Percentiles rank a stretch among this genome's conserved stretches.
Evolutionary conservation across 1,139 yeast genomes (phyloP).

Genomic region (Geotrichum cucujoidarum): DNA sequence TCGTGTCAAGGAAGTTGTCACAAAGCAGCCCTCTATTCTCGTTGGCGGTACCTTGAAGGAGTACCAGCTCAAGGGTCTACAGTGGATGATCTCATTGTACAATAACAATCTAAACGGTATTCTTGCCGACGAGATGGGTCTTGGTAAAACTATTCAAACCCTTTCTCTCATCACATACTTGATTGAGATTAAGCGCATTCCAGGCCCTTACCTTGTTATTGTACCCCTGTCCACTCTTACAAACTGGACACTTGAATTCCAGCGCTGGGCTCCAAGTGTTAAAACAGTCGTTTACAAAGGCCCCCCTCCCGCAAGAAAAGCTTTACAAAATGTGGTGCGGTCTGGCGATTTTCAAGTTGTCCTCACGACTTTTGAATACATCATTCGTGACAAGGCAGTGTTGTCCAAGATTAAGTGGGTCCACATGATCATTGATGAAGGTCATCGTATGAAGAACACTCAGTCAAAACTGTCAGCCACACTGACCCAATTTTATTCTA

Average conservation of each 20-base stretch:
- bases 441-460: constrained; percentile 96
- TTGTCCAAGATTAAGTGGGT: constrained; percentile 78
- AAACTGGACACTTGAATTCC: constrained; percentile 95
- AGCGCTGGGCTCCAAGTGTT: constrained; percentile 76
- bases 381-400: constrained; percentile 83
- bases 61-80: constrained; percentile 87
- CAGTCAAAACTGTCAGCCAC: constrained; percentile 83
- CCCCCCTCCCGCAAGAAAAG: constrained; percentile 80
- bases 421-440: constrained; percentile 98
- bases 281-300: constrained; percentile 43
- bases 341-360: constrained; percentile 81
- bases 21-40: constrained; percentile 74
- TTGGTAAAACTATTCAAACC: constrained; percentile 84
- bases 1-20: constrained; percentile 71
- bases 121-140: constrained; percentile 91
- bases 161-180: constrained; percentile 71
- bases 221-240: constrained; percentile 94
- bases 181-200: constrained; percentile 59
- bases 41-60: constrained; percentile 94
- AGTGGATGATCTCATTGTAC: constrained; percentile 96
- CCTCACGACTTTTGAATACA: constrained; percentile 66
- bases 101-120: constrained; percentile 94
- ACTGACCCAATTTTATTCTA: constrained; percentile 72
- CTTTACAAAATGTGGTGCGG: constrained; percentile 65
- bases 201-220: constrained; percentile 67